Evolutionary conservation across 2,329 filamentous ascomycete species (phyloP).

Genomic region (Allantophomopsis lycopodina): DNA sequence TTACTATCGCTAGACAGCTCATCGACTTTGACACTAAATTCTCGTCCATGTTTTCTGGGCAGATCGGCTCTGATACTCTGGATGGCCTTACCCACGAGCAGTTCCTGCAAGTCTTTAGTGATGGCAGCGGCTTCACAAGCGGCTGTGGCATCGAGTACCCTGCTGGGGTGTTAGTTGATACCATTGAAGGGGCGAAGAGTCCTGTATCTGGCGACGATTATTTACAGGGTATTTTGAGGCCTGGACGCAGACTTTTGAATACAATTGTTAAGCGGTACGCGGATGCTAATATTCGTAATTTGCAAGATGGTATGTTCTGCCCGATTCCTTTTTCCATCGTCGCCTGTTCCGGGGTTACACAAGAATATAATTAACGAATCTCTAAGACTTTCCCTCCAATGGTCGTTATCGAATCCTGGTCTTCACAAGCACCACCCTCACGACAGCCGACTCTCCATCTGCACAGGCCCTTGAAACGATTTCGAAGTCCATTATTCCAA

Average conservation of each 20-base stretch:
- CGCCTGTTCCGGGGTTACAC: neutral
- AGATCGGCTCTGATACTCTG: conserved; percentile 44
- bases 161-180: conserved; percentile 6
- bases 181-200: neutral
- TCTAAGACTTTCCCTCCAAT: conserved; percentile 9
- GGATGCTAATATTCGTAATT: conserved; percentile 12
- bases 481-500: conserved; percentile 4
- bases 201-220: conserved; percentile 5
- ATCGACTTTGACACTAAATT: conserved; percentile 50
- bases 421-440: conserved; percentile 8
- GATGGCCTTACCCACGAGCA: conserved; percentile 43
- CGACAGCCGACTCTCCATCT: conserved; percentile 4
- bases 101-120: conserved; percentile 35
- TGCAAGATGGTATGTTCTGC: conserved; percentile 13
- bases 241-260: conserved; percentile 14
- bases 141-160: conserved; percentile 20
- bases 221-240: conserved; percentile 12
- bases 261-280: conserved; percentile 12
- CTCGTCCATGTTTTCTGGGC: conserved; percentile 35
- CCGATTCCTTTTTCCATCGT: neutral
- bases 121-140: conserved; percentile 31
- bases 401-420: conserved; percentile 14
- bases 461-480: conserved; percentile 4
- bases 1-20: conserved; percentile 47
- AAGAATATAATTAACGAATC: no score